Percentiles rank a stretch among this genome's conserved stretches.
Evolutionary conservation across 192 early-diverging fungal species (phyloP).

Genomic region (Rhizophagus sp.): DNA sequence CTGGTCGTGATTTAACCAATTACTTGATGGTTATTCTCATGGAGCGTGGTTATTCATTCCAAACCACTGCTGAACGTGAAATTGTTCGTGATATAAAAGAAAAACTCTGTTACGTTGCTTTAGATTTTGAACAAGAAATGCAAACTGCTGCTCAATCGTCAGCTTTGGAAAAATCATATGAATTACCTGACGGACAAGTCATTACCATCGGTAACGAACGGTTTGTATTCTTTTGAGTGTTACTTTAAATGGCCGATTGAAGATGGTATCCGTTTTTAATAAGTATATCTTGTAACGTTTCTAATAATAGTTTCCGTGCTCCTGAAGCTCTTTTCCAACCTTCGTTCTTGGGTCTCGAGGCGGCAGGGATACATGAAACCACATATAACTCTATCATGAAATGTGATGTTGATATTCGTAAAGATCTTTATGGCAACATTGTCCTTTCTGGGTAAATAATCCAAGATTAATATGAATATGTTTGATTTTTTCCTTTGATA

Average conservation of each 20-base stretch:
- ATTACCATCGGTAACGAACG: constrained; percentile 98
- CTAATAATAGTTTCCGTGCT: constrained; percentile 73
- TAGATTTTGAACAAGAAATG: constrained; percentile 98
- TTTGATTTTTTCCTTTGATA: background rate
- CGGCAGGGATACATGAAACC: constrained; percentile 94
- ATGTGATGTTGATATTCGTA: constrained; percentile 96
- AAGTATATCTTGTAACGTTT: background rate
- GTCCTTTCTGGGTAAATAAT: constrained; percentile 72
- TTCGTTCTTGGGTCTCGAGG: constrained; percentile 85
- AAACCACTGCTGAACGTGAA: constrained; percentile 95
- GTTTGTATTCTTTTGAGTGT: constrained; percentile 18
- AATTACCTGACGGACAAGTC: constrained; percentile 97
- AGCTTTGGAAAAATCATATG: constrained; percentile 95
- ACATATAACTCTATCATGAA: constrained; percentile 97
- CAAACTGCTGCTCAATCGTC: constrained; percentile 91
- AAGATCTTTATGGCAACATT: constrained; percentile 96
- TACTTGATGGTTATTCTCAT: constrained; percentile 92
- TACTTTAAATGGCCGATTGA: background rate
- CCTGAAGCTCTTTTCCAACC: constrained; percentile 99
- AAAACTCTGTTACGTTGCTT: constrained; percentile 97
- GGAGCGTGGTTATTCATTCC: constrained; percentile 96
- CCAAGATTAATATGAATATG: background rate
- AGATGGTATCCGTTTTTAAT: background rate
- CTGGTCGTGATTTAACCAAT: constrained; percentile 96
- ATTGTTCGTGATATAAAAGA: constrained; percentile 99